Evolutionary conservation across 257 asterid species (phyloP).

Genomic region (Coffea eugenioides): DNA sequence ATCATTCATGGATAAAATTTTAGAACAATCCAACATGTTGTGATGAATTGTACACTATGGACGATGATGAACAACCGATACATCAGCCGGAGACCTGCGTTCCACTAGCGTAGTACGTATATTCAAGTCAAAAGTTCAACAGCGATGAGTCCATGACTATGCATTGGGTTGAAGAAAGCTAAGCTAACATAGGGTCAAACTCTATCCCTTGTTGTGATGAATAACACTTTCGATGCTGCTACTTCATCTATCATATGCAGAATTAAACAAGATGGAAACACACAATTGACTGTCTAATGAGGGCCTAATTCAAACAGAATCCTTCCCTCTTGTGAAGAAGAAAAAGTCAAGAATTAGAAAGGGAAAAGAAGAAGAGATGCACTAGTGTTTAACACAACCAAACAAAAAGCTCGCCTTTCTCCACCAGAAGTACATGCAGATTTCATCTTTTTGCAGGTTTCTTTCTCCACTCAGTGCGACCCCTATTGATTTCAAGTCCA

Average conservation of each 20-base stretch:
- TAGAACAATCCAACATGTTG: too few species aligned
- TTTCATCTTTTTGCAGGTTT: slow-evolving; percentile 57
- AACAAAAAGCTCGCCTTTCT: slow-evolving; percentile 6
- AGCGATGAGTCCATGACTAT: too few species aligned
- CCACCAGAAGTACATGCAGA: neutral
- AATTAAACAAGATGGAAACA: neutral
- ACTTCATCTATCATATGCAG: neutral
- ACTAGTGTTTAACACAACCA: neutral
- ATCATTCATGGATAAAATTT: too few species aligned
- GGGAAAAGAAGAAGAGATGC: neutral
- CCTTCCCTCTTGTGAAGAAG: too few species aligned
- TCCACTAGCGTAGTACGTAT: too few species aligned
- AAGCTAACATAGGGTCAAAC: too few species aligned
- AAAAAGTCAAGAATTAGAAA: neutral
- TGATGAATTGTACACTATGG: too few species aligned
- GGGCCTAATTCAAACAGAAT: neutral
- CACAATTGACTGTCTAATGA: neutral
- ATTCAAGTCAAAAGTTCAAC: too few species aligned
- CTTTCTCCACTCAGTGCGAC: slow-evolving; percentile 91
- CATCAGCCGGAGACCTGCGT: too few species aligned
- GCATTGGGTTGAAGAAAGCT: too few species aligned
- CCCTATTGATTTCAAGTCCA: slow-evolving; percentile 83
- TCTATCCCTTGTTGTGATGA: too few species aligned
- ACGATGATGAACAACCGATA: too few species aligned
- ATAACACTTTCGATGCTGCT: neutral